phyloP scores from a whole-genome alignment of 139 green algal genomes.

The Pseudopediastrum boryanum region DNA sequence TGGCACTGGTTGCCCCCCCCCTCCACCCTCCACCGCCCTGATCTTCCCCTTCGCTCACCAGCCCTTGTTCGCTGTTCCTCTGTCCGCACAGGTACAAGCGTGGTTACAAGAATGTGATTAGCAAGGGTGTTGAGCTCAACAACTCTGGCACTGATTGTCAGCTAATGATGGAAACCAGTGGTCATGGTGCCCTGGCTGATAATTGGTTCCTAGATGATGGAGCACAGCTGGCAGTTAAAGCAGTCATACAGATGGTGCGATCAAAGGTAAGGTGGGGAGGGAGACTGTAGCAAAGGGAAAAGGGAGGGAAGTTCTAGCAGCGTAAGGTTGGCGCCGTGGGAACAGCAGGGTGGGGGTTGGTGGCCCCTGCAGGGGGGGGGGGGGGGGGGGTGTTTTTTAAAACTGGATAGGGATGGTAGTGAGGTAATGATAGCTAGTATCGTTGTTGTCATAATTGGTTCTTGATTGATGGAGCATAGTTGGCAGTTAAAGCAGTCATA shows the following conservation, averaged over 20 bases:
- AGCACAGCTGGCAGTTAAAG: slow-evolving; percentile 86
- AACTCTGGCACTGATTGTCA: slow-evolving; percentile 71
- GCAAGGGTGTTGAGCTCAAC: slow-evolving; percentile 88
- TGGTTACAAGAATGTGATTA: slow-evolving; percentile 98
- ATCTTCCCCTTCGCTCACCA: background rate
- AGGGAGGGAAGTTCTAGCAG: no score
- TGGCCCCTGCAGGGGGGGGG: no score
- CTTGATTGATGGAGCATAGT: no score
- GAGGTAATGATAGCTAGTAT: no score
- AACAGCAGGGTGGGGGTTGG: no score
- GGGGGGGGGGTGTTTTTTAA: no score
- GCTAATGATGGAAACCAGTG: slow-evolving; percentile 97
- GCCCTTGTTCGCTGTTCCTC: background rate
- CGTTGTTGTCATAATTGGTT: no score
- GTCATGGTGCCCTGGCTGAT: slow-evolving; percentile 92
- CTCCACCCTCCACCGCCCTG: background rate
- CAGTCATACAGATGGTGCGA: slow-evolving; percentile 83
- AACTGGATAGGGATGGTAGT: no score
- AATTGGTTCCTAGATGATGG: slow-evolving; percentile 97
- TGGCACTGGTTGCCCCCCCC: background rate
- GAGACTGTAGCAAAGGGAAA: no score
- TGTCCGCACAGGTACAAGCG: slow-evolving; percentile 72
- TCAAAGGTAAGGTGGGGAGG: slow-evolving; percentile 7
- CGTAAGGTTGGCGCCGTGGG: no score
- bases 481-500: no score